Percentiles rank a stretch among this genome's conserved stretches.
These are phyloP conservation scores for Microsporum ferrugineum DNA, from an alignment of 2,329 filamentous ascomycete genomes.

Conservation along the genomic window DNA sequence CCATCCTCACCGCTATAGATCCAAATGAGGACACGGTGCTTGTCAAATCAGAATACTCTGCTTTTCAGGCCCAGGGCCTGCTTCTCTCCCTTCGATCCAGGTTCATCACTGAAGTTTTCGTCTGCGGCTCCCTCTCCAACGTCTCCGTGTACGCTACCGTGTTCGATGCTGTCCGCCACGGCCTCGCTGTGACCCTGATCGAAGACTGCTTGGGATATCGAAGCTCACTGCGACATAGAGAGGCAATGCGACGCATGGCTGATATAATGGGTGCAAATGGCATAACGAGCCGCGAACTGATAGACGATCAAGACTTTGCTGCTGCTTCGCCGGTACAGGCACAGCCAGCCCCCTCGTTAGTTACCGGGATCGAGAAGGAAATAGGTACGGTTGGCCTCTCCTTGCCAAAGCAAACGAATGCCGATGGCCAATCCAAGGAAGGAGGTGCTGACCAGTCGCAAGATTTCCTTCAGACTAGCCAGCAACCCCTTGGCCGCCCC, in stretches of 20 bases:
- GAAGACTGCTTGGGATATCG: slow-evolving; percentile 83
- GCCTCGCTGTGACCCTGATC: slow-evolving; percentile 73
- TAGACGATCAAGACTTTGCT: slow-evolving; percentile 36
- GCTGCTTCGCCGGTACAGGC: slow-evolving; percentile 12
- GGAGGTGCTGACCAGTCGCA: not conserved
- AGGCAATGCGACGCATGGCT: slow-evolving; percentile 58
- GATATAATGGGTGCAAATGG: slow-evolving; percentile 64
- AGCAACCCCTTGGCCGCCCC: not conserved
- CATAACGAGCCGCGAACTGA: slow-evolving; percentile 49
- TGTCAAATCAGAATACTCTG: slow-evolving; percentile 75
- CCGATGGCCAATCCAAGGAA: not conserved
- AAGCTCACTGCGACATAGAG: slow-evolving; percentile 54
- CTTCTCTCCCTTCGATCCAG: slow-evolving; percentile 69
- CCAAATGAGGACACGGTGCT: slow-evolving; percentile 42
- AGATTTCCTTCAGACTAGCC: not conserved
- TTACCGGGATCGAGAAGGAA: slow-evolving; percentile 26
- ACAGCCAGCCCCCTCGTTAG: slow-evolving; percentile 13
- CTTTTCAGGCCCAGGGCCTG: slow-evolving; percentile 63
- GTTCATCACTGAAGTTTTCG: slow-evolving; percentile 77
- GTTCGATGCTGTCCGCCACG: slow-evolving; percentile 77
- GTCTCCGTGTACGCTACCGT: slow-evolving; percentile 84
- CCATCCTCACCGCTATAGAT: slow-evolving; percentile 41
- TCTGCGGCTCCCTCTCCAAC: slow-evolving; percentile 79
- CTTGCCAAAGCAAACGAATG: not conserved
- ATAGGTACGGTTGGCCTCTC: slow-evolving; percentile 24